Conservation (phyloP, 805 yeast species). For the Ogataea parapolymorpha region DNA sequence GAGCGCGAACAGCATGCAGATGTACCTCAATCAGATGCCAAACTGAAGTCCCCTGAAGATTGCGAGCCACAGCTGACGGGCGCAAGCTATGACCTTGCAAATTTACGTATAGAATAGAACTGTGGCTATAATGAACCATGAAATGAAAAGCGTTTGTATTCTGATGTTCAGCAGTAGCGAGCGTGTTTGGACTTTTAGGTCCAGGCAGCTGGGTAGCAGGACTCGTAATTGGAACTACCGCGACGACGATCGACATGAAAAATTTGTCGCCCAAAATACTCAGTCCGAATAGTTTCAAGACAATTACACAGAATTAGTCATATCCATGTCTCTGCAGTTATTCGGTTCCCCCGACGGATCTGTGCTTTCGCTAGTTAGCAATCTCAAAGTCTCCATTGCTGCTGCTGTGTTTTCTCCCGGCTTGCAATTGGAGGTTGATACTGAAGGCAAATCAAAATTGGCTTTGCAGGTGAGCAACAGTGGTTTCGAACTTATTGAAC, state of each 20-base stretch:
- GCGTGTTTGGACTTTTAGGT: no score
- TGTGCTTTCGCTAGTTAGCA: slow-evolving; percentile 34
- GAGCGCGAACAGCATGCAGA: background rate
- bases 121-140: no score
- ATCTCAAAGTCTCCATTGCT: slow-evolving; percentile 45
- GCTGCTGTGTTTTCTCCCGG: slow-evolving; percentile 31
- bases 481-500: slow-evolving; percentile 52
- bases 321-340: slow-evolving; percentile 29
- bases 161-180: no score
- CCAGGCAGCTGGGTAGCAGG: no score
- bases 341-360: slow-evolving; percentile 31
- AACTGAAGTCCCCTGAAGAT: no score
- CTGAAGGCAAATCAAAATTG: slow-evolving; percentile 20
- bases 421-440: slow-evolving; percentile 25
- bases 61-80: background rate
- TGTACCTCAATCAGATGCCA: no score
- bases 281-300: background rate
- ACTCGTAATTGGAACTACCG: background rate
- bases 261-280: slow-evolving; percentile 4
- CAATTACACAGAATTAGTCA: background rate
- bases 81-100: slow-evolving; percentile 2
- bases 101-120: slow-evolving; percentile 7
- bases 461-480: slow-evolving; percentile 34
- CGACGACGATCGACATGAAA: slow-evolving; percentile 9
- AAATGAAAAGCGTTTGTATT: no score